Conservation (phyloP, 2,329 filamentous ascomycete genomes). For the Malbranchea cinnamomea region DNA sequence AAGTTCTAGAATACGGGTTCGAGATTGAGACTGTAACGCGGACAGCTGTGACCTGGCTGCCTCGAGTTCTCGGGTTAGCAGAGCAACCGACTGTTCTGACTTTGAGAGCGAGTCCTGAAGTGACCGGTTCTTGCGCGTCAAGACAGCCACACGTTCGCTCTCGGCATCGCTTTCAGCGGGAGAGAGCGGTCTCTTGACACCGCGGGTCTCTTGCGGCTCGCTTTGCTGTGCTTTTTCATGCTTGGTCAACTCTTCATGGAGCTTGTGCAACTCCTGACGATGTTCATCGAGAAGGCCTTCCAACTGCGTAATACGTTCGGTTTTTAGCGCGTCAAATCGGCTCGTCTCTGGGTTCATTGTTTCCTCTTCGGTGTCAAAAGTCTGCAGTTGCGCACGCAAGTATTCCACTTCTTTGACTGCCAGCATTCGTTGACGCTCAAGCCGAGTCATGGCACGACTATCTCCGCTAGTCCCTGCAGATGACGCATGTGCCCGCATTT, state of each 20-base stretch:
- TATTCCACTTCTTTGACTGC: conserved; percentile 90
- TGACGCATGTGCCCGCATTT: conserved; percentile 39
- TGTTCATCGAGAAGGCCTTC: conserved; percentile 81
- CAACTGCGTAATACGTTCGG: conserved; percentile 60
- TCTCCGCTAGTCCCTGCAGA: conserved; percentile 35
- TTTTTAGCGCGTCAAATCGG: conserved; percentile 56
- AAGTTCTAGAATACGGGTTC: conserved; percentile 70
- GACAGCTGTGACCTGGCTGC: conserved; percentile 60
- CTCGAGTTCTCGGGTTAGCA: conserved; percentile 62
- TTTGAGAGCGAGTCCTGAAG: conserved; percentile 63
- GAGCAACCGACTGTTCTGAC: conserved; percentile 51
- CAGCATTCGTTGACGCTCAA: conserved; percentile 74
- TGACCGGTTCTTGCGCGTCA: conserved; percentile 75
- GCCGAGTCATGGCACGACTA: conserved; percentile 52
- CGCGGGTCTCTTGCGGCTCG: conserved; percentile 25
- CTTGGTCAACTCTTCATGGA: conserved; percentile 60
- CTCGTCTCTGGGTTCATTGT: conserved; percentile 60
- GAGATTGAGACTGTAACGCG: conserved; percentile 49
- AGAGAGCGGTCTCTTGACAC: conserved; percentile 51
- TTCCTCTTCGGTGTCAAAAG: conserved; percentile 73
- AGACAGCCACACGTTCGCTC: conserved; percentile 61
- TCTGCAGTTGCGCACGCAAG: conserved; percentile 78
- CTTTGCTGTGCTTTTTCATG: conserved; percentile 36
- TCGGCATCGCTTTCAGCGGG: conserved; percentile 39
- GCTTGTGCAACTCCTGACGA: conserved; percentile 58